Percentiles rank a stretch among this genome's conserved stretches.
Evolutionary conservation across 768 basidiomycete species (phyloP).

Genomic region (Leccinum incarnatum): DNA sequence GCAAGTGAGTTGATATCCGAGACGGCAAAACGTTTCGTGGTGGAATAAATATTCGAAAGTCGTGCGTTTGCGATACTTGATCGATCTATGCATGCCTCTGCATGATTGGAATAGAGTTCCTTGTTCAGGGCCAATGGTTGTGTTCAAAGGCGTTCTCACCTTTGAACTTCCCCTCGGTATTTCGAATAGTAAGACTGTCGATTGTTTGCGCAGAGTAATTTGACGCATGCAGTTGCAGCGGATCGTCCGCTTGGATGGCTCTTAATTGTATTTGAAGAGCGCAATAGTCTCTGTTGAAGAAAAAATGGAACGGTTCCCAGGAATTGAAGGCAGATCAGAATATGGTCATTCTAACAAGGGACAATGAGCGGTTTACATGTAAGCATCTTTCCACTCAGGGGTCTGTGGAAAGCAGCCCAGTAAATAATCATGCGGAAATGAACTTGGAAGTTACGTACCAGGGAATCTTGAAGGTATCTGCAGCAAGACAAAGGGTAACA

Average conservation of each 20-base stretch:
- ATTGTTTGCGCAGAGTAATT: slow-evolving; percentile 10
- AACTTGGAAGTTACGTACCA: neutral
- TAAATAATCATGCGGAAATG: neutral
- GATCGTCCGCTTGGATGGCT: slow-evolving; percentile 41
- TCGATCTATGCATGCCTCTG: slow-evolving; percentile 4
- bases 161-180: slow-evolving; percentile 2
- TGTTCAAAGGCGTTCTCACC: slow-evolving; percentile 6
- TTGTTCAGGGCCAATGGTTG: neutral
- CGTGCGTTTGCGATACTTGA: neutral
- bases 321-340: neutral
- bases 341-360: neutral
- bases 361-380: slow-evolving; percentile 24
- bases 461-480: slow-evolving; percentile 56
- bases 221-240: slow-evolving; percentile 23
- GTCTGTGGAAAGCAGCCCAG: slow-evolving; percentile 40
- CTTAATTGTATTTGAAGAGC: slow-evolving; percentile 66
- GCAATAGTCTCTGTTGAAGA: slow-evolving; percentile 59
- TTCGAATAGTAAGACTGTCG: neutral
- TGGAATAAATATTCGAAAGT: neutral
- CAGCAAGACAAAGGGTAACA: neutral
- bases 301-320: neutral
- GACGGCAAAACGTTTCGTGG: neutral
- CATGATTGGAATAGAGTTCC: neutral
- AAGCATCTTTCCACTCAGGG: slow-evolving; percentile 52
- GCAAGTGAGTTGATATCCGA: neutral